phyloP scores from a whole-genome alignment of 345 rosid species.

The Populus pruinosa region DNA sequence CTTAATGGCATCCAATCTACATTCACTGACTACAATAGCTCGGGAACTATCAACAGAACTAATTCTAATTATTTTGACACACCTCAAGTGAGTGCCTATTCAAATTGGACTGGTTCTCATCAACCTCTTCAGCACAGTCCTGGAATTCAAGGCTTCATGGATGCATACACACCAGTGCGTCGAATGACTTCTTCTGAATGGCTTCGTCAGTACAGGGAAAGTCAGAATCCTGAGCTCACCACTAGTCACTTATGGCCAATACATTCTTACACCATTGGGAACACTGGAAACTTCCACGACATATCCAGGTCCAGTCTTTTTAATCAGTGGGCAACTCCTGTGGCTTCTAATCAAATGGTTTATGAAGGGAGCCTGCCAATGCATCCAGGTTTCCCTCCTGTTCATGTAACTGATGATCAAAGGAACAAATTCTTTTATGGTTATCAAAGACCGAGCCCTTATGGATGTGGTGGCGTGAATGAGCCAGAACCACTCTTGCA shows the following conservation, averaged over 20 bases:
- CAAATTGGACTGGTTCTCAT: constrained; percentile 34
- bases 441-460: constrained; percentile 43
- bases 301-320: constrained; percentile 42
- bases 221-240: constrained; percentile 42
- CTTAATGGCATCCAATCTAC: constrained; percentile 32
- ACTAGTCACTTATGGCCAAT: constrained; percentile 29
- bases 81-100: constrained; percentile 27
- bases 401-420: constrained; percentile 30
- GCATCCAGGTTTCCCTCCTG: constrained; percentile 25
- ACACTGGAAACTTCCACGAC: constrained; percentile 31
- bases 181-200: constrained; percentile 84
- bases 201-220: constrained; percentile 89
- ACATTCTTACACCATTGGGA: constrained; percentile 35
- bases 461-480: constrained; percentile 41
- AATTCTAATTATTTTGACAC: constrained; percentile 29
- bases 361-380: constrained; percentile 24
- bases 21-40: constrained; percentile 11
- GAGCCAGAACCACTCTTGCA: constrained; percentile 68
- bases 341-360: constrained; percentile 30
- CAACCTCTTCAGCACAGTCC: constrained; percentile 27
- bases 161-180: constrained; percentile 43
- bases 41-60: constrained; percentile 28
- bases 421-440: constrained; percentile 40
- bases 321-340: constrained; percentile 50
- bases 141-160: constrained; percentile 32